A percentile compares a stretch with the other conserved stretches of the same genome.
Conservation (phyloP, 441 rosid genomes). For the Lagerstroemia fauriei region DNA sequence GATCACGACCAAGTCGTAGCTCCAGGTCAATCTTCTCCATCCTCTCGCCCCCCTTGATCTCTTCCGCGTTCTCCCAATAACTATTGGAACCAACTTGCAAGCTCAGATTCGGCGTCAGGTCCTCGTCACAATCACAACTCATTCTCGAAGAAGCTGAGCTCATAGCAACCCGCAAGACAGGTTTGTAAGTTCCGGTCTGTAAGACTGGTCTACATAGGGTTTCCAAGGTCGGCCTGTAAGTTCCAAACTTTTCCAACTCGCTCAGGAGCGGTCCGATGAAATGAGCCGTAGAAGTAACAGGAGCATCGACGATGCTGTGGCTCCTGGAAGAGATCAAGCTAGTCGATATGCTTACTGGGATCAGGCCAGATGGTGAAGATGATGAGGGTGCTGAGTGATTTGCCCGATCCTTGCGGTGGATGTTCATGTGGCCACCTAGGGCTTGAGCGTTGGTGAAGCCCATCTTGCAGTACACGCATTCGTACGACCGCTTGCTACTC, state of each 20-base stretch:
- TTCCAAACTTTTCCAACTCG: not conserved
- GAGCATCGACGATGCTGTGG: not conserved
- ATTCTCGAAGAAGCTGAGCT: slow-evolving; percentile 14
- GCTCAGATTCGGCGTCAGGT: slow-evolving; percentile 56
- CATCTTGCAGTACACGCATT: slow-evolving; percentile 10
- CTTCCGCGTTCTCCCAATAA: slow-evolving; percentile 29
- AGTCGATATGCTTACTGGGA: not conserved
- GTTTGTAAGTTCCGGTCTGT: no score
- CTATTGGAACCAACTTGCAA: slow-evolving; percentile 44
- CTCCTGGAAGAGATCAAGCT: not conserved
- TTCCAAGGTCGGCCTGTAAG: not conserved
- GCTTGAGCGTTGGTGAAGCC: slow-evolving; percentile 16
- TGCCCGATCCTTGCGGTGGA: slow-evolving; percentile 9
- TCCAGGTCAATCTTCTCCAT: slow-evolving; percentile 69
- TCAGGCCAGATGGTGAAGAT: not conserved
- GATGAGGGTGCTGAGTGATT: not conserved
- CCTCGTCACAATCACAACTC: slow-evolving; percentile 30
- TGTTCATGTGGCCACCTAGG: slow-evolving; percentile 18
- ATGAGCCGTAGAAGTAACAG: not conserved
- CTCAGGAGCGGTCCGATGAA: not conserved
- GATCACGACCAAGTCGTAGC: slow-evolving; percentile 65
- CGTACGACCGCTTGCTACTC: not conserved
- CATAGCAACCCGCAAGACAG: not conserved
- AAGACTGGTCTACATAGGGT: not conserved
- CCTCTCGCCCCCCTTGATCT: slow-evolving; percentile 29